These are phyloP conservation scores for Ascocoryne sarcoides DNA, from an alignment of 2,329 filamentous ascomycete species.

Conservation along the genomic window DNA sequence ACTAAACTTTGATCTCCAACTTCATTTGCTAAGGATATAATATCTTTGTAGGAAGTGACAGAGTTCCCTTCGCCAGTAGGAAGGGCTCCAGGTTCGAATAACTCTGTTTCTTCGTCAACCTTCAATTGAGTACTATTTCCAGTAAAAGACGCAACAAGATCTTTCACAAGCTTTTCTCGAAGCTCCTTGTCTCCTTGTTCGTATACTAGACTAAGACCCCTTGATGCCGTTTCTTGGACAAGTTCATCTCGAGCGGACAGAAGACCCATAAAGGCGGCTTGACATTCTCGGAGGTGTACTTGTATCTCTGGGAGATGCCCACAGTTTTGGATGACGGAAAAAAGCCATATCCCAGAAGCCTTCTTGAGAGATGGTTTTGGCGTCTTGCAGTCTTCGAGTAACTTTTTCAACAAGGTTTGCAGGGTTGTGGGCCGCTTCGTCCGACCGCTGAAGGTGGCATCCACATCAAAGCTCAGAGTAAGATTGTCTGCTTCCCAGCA, in stretches of 20 bases:
- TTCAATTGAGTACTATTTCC: slow-evolving; percentile 66
- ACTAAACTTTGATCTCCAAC: slow-evolving; percentile 94
- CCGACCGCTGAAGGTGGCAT: slow-evolving; percentile 39
- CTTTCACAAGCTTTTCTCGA: slow-evolving; percentile 74
- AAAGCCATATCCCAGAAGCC: slow-evolving; percentile 89
- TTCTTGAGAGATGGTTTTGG: slow-evolving; percentile 87
- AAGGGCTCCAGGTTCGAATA: slow-evolving; percentile 85
- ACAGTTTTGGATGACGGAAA: slow-evolving; percentile 85
- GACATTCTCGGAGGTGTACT: slow-evolving; percentile 64
- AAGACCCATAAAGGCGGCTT: slow-evolving; percentile 79
- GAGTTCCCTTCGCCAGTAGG: slow-evolving; percentile 85
- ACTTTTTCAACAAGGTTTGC: slow-evolving; percentile 49
- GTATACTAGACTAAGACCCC: slow-evolving; percentile 86
- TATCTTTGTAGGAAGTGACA: slow-evolving; percentile 94
- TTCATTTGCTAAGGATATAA: slow-evolving; percentile 89
- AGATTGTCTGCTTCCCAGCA: slow-evolving; percentile 81
- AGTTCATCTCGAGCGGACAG: slow-evolving; percentile 85
- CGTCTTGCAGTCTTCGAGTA: slow-evolving; percentile 68
- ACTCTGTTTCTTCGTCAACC: slow-evolving; percentile 81
- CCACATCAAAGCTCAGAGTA: slow-evolving; percentile 66
- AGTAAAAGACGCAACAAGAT: slow-evolving; percentile 83
- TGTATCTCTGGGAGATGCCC: slow-evolving; percentile 71
- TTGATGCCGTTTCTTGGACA: slow-evolving; percentile 89
- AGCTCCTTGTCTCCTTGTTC: slow-evolving; percentile 78
- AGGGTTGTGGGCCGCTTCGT: slow-evolving; percentile 32